Evolutionary conservation across 192 early-diverging fungal genomes (phyloP).

Genomic region (Umbelopsis vinacea): DNA sequence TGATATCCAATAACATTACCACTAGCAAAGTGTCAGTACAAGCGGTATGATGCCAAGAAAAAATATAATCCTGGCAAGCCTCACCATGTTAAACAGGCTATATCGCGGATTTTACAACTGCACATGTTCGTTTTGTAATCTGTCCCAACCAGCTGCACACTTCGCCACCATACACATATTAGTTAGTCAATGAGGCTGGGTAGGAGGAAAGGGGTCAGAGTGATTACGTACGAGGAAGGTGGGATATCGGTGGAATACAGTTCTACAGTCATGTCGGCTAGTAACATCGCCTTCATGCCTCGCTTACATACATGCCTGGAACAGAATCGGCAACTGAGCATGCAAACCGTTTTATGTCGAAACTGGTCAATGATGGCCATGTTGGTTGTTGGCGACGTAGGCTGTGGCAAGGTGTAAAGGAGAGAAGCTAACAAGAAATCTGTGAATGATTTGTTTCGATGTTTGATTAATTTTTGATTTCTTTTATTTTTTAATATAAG

Average conservation of each 20-base stretch:
- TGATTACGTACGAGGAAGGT: conserved; percentile 47
- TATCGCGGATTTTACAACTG: conserved; percentile 69
- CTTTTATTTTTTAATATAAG: no score
- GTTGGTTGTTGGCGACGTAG: background rate
- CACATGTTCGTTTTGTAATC: conserved; percentile 77
- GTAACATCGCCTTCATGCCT: conserved; percentile 78
- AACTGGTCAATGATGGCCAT: conserved; percentile 11
- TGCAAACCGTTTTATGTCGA: conserved; percentile 67
- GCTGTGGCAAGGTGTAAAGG: background rate
- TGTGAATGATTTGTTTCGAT: no score
- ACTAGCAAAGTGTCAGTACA: conserved; percentile 28
- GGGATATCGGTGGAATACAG: conserved; percentile 73
- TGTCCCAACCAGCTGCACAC: conserved; percentile 70
- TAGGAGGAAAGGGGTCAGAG: background rate
- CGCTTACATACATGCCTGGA: conserved; percentile 57
- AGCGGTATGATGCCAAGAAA: no score
- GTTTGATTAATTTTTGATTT: no score
- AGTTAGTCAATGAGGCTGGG: background rate
- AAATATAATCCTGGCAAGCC: background rate
- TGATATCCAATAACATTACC: conserved; percentile 82
- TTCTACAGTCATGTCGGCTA: conserved; percentile 72
- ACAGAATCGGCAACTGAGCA: conserved; percentile 67
- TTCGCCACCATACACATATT: conserved; percentile 24
- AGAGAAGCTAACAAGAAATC: background rate
- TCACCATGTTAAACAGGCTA: conserved; percentile 74